phyloP scores from a whole-genome alignment of 2,329 filamentous ascomycete genomes.

The Pestalotiopsis sp. region DNA sequence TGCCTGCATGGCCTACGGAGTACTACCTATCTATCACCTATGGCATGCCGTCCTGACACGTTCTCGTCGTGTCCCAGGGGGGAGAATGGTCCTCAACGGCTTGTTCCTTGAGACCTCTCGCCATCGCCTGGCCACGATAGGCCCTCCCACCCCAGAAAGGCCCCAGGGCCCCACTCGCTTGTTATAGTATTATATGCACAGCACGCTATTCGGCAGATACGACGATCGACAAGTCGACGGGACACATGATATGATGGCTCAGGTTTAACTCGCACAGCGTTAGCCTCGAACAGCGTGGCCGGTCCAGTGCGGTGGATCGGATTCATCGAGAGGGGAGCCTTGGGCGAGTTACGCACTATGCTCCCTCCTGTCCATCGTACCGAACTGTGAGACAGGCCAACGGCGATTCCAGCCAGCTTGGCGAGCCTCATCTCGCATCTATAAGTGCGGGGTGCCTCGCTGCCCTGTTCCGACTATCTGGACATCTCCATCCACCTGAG shows the following conservation, averaged over 20 bases:
- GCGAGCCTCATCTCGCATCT: neutral
- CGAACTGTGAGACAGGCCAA: neutral
- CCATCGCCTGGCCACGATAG: neutral
- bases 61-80: neutral
- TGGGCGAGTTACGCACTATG: neutral
- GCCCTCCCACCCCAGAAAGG: neutral
- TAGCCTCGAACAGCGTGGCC: neutral
- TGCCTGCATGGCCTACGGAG: neutral
- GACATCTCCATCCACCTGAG: neutral
- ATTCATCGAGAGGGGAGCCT: neutral
- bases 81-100: neutral
- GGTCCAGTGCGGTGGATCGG: neutral
- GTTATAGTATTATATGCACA: neutral
- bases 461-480: neutral
- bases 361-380: neutral
- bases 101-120: neutral
- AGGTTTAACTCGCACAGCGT: neutral
- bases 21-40: neutral
- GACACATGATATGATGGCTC: neutral
- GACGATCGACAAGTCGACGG: neutral
- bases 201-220: neutral
- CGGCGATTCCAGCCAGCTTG: neutral
- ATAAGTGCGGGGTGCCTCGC: neutral
- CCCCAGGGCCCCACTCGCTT: neutral
- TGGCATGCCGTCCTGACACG: neutral